Evolutionary conservation across 1,284 basidiomycete species (phyloP).

Genomic region (Papiliotrema flavescens): DNA sequence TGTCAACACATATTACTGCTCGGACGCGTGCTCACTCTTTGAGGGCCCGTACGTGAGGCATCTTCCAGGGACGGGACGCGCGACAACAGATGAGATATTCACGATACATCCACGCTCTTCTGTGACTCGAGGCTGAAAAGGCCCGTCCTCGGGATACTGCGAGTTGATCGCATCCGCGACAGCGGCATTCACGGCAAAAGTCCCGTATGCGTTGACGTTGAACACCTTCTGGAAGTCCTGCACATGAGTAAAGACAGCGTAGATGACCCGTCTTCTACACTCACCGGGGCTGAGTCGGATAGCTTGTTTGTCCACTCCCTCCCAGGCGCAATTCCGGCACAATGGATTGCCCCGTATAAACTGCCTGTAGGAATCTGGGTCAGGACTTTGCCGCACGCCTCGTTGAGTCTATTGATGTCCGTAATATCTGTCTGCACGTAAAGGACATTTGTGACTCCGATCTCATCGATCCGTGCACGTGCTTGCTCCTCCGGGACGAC

Average conservation of each 20-base stretch:
- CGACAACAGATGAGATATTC: slow-evolving; percentile 33
- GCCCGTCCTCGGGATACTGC: slow-evolving; percentile 22
- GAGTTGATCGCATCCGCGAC: slow-evolving; percentile 37
- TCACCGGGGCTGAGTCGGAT: slow-evolving; percentile 3
- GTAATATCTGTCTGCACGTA: slow-evolving; percentile 23
- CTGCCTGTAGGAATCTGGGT: slow-evolving; percentile 20
- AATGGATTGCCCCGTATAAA: slow-evolving; percentile 29
- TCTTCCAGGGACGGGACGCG: slow-evolving; percentile 23
- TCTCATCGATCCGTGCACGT: slow-evolving; percentile 8
- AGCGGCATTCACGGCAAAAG: slow-evolving; percentile 27
- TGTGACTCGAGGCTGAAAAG: slow-evolving; percentile 8
- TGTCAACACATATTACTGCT: neutral
- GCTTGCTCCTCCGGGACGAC: slow-evolving; percentile 13
- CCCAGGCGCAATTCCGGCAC: slow-evolving; percentile 7
- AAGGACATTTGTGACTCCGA: slow-evolving; percentile 10
- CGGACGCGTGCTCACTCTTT: slow-evolving; percentile 15
- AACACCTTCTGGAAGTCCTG: slow-evolving; percentile 22
- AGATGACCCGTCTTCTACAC: neutral
- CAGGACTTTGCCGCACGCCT: slow-evolving; percentile 8
- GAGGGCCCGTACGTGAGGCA: slow-evolving; percentile 30
- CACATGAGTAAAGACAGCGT: neutral
- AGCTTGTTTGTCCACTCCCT: slow-evolving; percentile 16
- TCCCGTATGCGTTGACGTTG: slow-evolving; percentile 28
- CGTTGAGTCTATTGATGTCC: slow-evolving; percentile 9
- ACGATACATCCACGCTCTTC: slow-evolving; percentile 35